A percentile compares a stretch with the other conserved stretches of the same genome.
phyloP scores from a whole-genome alignment of 805 yeast species.

The Starmerella floricola region DNA sequence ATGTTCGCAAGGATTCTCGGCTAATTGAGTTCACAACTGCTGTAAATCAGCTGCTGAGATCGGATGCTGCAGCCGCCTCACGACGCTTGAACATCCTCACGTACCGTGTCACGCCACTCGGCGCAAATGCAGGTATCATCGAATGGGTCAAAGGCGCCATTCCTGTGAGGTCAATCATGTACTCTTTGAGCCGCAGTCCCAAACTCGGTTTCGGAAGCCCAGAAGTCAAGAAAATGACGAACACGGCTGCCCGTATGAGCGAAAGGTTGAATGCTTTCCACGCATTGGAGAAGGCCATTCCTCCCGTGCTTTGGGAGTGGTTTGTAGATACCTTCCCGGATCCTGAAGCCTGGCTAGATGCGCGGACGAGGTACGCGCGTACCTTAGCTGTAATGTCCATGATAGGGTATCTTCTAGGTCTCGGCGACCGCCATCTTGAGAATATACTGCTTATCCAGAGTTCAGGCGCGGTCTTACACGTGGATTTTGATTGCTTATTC shows the following conservation, averaged over 20 bases:
- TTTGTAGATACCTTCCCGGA: conserved; percentile 80
- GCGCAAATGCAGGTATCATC: conserved; percentile 77
- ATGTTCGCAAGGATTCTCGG: conserved; percentile 88
- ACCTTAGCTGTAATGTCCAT: conserved; percentile 94
- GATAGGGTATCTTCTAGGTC: conserved; percentile 85
- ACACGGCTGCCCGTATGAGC: background rate
- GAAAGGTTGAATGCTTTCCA: conserved; percentile 31
- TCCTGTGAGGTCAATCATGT: conserved; percentile 55
- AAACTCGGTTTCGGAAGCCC: conserved; percentile 24
- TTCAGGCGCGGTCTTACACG: conserved; percentile 76
- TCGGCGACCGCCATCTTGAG: conserved; percentile 95
- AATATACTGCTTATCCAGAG: conserved; percentile 63
- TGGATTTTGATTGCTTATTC: conserved; percentile 91
- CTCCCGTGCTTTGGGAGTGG: conserved; percentile 65
- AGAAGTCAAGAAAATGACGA: conserved; percentile 31
- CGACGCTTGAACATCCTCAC: conserved; percentile 61
- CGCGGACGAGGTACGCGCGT: conserved; percentile 60
- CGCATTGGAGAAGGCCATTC: conserved; percentile 28
- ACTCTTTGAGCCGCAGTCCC: conserved; percentile 24
- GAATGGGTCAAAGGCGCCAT: conserved; percentile 75
- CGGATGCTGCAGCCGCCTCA: conserved; percentile 59
- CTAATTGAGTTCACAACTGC: conserved; percentile 83
- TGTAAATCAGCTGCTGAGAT: conserved; percentile 58
- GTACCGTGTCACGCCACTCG: conserved; percentile 78
- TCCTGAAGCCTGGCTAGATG: conserved; percentile 75